Conservation (phyloP, 768 basidiomycete genomes). For the Mycena vitilis region DNA sequence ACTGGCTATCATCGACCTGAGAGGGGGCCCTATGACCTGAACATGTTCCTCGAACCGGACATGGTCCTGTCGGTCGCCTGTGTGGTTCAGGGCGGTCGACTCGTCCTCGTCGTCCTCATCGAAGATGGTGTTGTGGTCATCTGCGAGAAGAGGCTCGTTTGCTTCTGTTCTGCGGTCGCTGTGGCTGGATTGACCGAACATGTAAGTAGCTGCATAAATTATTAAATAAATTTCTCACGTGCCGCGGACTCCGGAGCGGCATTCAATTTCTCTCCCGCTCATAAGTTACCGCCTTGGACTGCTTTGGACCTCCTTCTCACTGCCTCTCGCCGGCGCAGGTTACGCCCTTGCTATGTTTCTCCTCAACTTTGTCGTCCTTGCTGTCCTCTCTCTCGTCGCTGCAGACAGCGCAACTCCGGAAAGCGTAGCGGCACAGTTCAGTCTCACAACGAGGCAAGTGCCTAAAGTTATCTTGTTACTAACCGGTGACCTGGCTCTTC, state of each 20-base stretch:
- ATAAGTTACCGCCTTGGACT: too few species aligned
- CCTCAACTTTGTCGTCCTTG: slow-evolving; percentile 12
- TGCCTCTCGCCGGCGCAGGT: slow-evolving; percentile 16
- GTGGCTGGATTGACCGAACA: slow-evolving; percentile 35
- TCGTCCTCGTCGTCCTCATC: slow-evolving; percentile 63
- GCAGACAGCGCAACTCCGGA: slow-evolving; percentile 29
- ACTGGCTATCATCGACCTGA: slow-evolving; percentile 79
- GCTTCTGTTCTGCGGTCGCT: slow-evolving; percentile 49
- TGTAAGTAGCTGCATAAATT: neutral
- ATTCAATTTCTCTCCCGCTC: too few species aligned
- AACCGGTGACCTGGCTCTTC: slow-evolving; percentile 59
- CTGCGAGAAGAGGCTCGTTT: slow-evolving; percentile 67
- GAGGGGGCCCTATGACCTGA: slow-evolving; percentile 72
- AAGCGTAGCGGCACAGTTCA: slow-evolving; percentile 30
- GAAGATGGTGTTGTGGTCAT: slow-evolving; percentile 54
- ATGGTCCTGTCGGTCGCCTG: slow-evolving; percentile 52
- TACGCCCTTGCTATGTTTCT: slow-evolving; percentile 10
- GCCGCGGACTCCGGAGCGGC: too few species aligned
- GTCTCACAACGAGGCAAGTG: slow-evolving; percentile 38
- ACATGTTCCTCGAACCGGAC: slow-evolving; percentile 79
- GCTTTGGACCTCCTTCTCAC: too few species aligned
- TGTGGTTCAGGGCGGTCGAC: slow-evolving; percentile 46
- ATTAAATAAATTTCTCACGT: too few species aligned
- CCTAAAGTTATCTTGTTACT: slow-evolving; percentile 41
- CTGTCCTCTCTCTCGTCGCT: slow-evolving; percentile 17